Evolutionary conservation across 805 yeast genomes (phyloP), one percentile per base, ranked within the genome.

Genomic region (Candida palmyrensis): DNA sequence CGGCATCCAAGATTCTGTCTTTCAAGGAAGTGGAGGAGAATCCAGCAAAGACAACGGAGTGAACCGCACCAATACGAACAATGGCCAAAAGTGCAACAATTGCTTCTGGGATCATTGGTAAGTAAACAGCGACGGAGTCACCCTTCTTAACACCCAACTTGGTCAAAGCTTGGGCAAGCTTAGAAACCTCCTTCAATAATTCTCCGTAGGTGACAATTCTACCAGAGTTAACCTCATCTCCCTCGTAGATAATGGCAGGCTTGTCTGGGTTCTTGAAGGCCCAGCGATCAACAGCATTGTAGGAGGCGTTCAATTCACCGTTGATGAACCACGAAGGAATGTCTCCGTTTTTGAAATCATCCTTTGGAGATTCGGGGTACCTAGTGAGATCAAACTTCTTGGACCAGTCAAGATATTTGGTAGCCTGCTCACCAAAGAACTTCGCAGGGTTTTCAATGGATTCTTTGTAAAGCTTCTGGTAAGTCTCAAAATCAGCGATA

Each of bases 71-170:
- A 37, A 90, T 66, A 67, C 98, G 80, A 22, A 79, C 84, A 53
- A 88, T 80, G 29, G 98, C 98, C 53, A 90, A 71, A 75, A 90
- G 77, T n/a, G 98, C 83, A 37, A 92, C 77, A 41, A 92, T 69
- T 14, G 97, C 96, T 66, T 89, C 96, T 31, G 97, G 95, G 41
- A 89, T 89, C 98, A 92, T 90, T 53, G 98, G 98, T 57, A 90
- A 68, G 63, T 90, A 90, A 38, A 90, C 84, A 31, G 97, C 97
- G 38, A 90, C 97, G 18, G 95, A 84, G 55, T 90, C 98, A 54
- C 98, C 98, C 62, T 86, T 85, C 47, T 72, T 67, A 47, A 90
- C 90, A 37, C 98, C 98, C 75, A 88, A 79, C 38, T 79, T 72
- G 43, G 73, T 67, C 56, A 92, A 73, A 27, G 86, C 82, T 47